phyloP scores from a whole-genome alignment of 148 eudicot species.

The Fagopyrum esculentum region DNA sequence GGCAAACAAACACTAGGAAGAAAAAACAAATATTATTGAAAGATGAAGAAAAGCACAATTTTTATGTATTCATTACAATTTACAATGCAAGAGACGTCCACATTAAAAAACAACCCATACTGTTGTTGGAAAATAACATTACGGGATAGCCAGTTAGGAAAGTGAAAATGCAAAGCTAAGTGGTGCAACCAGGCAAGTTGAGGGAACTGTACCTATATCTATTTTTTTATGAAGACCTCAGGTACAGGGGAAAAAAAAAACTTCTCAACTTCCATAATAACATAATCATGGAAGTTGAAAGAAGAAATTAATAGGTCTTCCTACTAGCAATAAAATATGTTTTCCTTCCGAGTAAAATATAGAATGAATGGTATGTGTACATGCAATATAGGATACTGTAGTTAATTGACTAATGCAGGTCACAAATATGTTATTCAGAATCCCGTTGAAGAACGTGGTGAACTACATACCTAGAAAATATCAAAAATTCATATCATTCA shows the following conservation, averaged over 20 bases:
- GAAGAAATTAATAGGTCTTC: background rate
- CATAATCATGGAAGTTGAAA: background rate
- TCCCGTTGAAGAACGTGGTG: background rate
- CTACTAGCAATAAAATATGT: background rate
- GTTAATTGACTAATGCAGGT: background rate
- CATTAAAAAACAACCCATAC: background rate
- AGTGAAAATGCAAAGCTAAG: background rate
- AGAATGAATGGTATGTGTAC: background rate
- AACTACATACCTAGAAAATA: background rate
- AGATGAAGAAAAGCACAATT: background rate
- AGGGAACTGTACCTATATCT: background rate
- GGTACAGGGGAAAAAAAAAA: background rate
- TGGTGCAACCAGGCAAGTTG: background rate
- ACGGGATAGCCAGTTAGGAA: background rate
- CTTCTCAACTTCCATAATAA: background rate
- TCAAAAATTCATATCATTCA: background rate
- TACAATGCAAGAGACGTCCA: slow-evolving; percentile 6
- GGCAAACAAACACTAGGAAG: slow-evolving; percentile 86
- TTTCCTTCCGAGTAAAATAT: background rate
- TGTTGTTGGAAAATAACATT: background rate
- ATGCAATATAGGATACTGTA: background rate
- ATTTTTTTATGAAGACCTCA: slow-evolving; percentile 1
- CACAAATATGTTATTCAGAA: background rate
- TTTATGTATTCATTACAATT: background rate
- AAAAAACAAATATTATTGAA: background rate